A percentile compares a stretch with the other conserved stretches of the same genome.
Evolutionary conservation across 148 eudicot species (phyloP).

Genomic region (Silene conica): DNA sequence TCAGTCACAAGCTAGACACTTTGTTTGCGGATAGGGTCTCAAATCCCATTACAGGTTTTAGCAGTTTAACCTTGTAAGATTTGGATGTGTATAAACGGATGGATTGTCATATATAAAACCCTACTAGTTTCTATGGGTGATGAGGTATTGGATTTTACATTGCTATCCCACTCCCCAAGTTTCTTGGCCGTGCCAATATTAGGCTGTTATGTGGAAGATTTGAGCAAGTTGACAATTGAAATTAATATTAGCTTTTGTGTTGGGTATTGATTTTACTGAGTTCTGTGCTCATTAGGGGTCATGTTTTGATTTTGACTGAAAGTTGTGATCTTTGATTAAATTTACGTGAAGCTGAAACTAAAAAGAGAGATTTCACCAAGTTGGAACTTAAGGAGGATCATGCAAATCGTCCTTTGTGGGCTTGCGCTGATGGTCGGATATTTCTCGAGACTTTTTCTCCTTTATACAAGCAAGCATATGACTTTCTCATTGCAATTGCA

Average conservation of each 20-base stretch:
- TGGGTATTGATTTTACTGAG: background rate
- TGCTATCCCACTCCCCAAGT: no score
- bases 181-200: no score
- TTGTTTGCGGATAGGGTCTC: no score
- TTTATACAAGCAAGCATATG: conserved; percentile 94
- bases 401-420: conserved; percentile 88
- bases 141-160: no score
- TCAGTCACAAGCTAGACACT: no score
- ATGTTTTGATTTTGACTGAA: conserved; percentile 16
- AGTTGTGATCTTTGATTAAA: conserved; percentile 10
- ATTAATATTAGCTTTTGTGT: background rate
- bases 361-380: conserved; percentile 78
- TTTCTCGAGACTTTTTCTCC: conserved; percentile 95
- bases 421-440: conserved; percentile 96
- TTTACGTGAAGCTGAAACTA: conserved; percentile 38
- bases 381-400: conserved; percentile 93
- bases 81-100: no score
- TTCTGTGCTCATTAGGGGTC: background rate
- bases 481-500: conserved; percentile 95
- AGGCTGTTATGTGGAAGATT: background rate
- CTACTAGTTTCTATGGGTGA: no score
- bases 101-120: no score
- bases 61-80: no score
- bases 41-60: no score
- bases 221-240: background rate